Evolutionary conservation across 805 yeast genomes (phyloP).

Genomic region (Monosporozyma unispora): DNA sequence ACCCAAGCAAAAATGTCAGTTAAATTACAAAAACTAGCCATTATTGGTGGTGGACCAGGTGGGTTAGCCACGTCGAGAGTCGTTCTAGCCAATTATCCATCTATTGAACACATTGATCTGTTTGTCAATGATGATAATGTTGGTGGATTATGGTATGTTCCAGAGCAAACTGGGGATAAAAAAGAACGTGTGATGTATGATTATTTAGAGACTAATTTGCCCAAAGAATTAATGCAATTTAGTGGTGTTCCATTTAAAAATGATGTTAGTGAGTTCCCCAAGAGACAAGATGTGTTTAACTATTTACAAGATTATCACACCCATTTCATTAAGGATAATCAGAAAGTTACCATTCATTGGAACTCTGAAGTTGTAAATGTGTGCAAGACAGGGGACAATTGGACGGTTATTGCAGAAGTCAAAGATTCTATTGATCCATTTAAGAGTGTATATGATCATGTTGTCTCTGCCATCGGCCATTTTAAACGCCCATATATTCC

Average conservation of each 20-base stretch:
- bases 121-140: conserved; percentile 49
- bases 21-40: conserved; percentile 37
- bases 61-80: conserved; percentile 64
- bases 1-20: not conserved
- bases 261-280: conserved; percentile 45
- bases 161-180: conserved; percentile 18
- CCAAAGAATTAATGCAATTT: conserved; percentile 58
- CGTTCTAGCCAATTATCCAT: conserved; percentile 40
- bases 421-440: not conserved
- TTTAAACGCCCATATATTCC: conserved; percentile 36
- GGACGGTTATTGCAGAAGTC: conserved; percentile 3
- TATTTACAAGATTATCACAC: conserved; percentile 52
- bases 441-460: conserved; percentile 31
- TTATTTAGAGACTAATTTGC: conserved; percentile 60
- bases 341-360: conserved; percentile 23
- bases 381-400: conserved; percentile 6
- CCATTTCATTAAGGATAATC: conserved; percentile 15
- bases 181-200: conserved; percentile 45
- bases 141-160: conserved; percentile 80
- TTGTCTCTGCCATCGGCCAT: conserved; percentile 39
- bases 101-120: conserved; percentile 40
- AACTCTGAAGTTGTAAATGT: conserved; percentile 18
- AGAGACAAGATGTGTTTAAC: conserved; percentile 47
- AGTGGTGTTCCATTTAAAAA: conserved; percentile 42
- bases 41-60: conserved; percentile 73